Evolutionary conservation across 352 stramenopile genomes (phyloP), one percentile per base, ranked within the genome.

Genomic region (Aphanomyces euteiches): DNA sequence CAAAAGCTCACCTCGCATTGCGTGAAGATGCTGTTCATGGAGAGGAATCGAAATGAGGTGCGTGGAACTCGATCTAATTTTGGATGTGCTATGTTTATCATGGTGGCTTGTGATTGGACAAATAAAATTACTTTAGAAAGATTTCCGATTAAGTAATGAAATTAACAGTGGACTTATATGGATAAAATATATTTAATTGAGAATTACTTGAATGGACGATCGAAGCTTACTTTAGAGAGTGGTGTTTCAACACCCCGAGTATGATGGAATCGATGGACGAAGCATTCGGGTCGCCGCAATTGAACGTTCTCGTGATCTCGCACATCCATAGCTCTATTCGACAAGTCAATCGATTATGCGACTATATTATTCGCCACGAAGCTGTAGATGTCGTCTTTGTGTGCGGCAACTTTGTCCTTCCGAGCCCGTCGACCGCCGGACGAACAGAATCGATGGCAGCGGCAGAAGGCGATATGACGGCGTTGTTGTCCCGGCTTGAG

Each of bases 391-490:
- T 82, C n/a, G 78, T 95, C 65, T 80, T 95, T 41, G 82, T 95
- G 28, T 84, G 78, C 37, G 87, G 85, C 63, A 84, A 84, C 2
- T 61, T 92, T 69, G 82, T 92, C 37, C 72, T 76, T 36, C 77
- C 73, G 47, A 76, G 78, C 37, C 17, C 3, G 54, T 61, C 54
- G 34, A 39, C n/a, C 19, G 37, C 38, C 17, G 10, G 82, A 10
- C 72, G 75, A 47, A 76, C 85, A 8, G 85, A 92, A 74, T 74
- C 66, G 8, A 77, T 89, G 36, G 85, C 84, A 3, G 83, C 84
- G 4, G 87, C 85, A 28, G 87, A 96, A 78, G 88, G 88, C 72
- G 88, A 96, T 75, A 93, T 94, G 86, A 94, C 91, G 82, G 85
- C 88, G 73, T 76, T 94, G 56, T 87, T 96, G 57, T 92, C 88